These are phyloP conservation scores for Coemansia sp. DNA, from an alignment of 192 early-diverging fungal species.

Conservation along the genomic window DNA sequence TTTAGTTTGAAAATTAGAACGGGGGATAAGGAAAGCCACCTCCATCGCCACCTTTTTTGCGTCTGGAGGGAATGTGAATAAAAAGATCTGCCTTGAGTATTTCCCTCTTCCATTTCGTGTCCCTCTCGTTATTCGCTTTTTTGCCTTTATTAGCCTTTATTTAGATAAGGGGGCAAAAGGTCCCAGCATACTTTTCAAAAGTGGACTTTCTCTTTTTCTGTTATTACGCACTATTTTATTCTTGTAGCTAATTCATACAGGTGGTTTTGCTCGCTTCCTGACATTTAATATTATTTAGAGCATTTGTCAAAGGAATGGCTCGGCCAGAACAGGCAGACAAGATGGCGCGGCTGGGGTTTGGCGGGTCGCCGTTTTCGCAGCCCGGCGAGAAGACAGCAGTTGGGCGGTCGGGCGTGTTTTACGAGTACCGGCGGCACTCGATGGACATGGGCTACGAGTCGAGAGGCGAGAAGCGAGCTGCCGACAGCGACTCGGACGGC, in stretches of 20 bases:
- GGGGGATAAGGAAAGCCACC: slow-evolving; percentile 10
- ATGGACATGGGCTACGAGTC: slow-evolving; percentile 33
- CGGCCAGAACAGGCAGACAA: slow-evolving; percentile 41
- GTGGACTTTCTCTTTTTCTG: not conserved
- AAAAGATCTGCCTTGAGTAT: slow-evolving; percentile 6
- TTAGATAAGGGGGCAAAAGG: too few species aligned
- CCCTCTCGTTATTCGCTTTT: slow-evolving; percentile 5
- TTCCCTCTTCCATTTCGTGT: not conserved
- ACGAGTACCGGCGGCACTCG: slow-evolving; percentile 46
- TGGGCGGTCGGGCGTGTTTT: slow-evolving; percentile 42
- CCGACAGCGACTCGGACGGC: slow-evolving; percentile 22
- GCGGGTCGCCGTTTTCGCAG: slow-evolving; percentile 43
- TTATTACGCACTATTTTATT: slow-evolving; percentile 9
- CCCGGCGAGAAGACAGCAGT: slow-evolving; percentile 42
- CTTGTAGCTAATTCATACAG: slow-evolving; percentile 1
- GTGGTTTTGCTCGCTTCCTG: not conserved
- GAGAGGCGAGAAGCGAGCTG: slow-evolving; percentile 10
- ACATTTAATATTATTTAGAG: not conserved
- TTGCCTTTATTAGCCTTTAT: too few species aligned
- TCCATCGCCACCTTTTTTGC: slow-evolving; percentile 7
- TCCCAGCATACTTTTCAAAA: not conserved
- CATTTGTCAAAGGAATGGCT: slow-evolving; percentile 9
- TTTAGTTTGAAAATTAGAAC: not conserved
- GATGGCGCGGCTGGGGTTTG: slow-evolving; percentile 38
- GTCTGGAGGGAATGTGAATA: not conserved